Evolutionary conservation across 345 rosid species (phyloP).

Genomic region (Bruguiera gymnorhiza): DNA sequence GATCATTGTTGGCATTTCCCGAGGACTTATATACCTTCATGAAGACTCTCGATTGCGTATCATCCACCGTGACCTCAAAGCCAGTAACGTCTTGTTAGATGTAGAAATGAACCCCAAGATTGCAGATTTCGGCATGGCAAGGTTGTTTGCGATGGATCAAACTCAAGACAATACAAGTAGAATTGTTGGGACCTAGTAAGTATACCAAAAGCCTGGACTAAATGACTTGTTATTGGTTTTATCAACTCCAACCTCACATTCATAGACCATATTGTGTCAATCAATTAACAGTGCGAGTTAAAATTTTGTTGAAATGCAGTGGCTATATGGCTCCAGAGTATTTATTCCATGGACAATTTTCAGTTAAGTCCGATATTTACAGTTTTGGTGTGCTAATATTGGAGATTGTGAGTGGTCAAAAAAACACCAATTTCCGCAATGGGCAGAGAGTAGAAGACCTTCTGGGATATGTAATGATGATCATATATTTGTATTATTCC

Average conservation of each 20-base stretch:
- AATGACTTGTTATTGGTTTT: no score
- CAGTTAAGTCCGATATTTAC: constrained; percentile 53
- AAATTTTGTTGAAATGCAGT: constrained; percentile 10
- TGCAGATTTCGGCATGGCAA: constrained; percentile 55
- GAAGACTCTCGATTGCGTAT: constrained; percentile 47
- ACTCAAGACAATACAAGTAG: constrained; percentile 32
- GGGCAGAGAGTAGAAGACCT: constrained; percentile 28
- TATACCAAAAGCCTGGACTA: neutral
- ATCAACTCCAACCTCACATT: no score
- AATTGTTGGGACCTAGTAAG: constrained; percentile 47
- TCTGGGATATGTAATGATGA: constrained; percentile 28
- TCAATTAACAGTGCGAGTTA: neutral
- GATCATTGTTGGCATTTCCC: constrained; percentile 40
- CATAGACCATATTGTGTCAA: no score
- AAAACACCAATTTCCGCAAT: constrained; percentile 16
- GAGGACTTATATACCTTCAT: constrained; percentile 48
- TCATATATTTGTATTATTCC: neutral
- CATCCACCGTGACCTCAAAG: constrained; percentile 49
- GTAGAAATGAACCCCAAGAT: constrained; percentile 44
- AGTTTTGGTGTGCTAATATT: constrained; percentile 49
- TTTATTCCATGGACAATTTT: constrained; percentile 41
- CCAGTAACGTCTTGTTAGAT: constrained; percentile 44
- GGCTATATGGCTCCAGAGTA: constrained; percentile 28
- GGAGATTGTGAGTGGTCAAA: constrained; percentile 50
- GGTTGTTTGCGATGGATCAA: constrained; percentile 34